Evolutionary conservation across 2,329 filamentous ascomycete genomes (phyloP).

Genomic region (Chaetomiaceae sp.): DNA sequence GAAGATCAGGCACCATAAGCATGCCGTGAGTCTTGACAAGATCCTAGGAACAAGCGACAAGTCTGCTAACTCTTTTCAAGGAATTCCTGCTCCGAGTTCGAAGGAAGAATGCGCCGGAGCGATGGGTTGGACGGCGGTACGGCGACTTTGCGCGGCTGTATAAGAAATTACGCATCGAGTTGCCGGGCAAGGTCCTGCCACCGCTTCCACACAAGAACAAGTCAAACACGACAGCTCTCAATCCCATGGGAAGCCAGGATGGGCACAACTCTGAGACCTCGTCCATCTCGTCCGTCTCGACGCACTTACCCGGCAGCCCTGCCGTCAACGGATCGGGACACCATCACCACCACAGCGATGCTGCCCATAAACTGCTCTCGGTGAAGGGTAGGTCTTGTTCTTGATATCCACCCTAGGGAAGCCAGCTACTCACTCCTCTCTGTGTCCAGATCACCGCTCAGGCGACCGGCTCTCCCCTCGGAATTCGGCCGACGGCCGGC

Average conservation of each 20-base stretch:
- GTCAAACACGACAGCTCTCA: constrained; percentile 62
- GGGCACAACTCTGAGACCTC: constrained; percentile 70
- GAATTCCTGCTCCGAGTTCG: constrained; percentile 90
- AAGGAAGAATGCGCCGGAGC: constrained; percentile 66
- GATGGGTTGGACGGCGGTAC: constrained; percentile 80
- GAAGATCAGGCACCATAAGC: constrained; percentile 83
- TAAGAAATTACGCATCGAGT: constrained; percentile 72
- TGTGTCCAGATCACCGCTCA: constrained; percentile 30
- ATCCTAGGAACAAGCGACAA: no score
- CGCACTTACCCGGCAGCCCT: constrained; percentile 41
- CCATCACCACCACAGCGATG: constrained; percentile 24
- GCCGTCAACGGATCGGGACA: constrained; percentile 20
- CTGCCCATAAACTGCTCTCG: constrained; percentile 37
- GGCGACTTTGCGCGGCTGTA: constrained; percentile 81
- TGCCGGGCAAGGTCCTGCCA: constrained; percentile 86
- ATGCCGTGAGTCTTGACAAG: constrained; percentile 64
- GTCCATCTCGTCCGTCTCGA: constrained; percentile 77
- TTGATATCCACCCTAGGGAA: no score
- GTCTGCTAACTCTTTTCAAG: constrained; percentile 38
- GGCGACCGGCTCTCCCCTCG: constrained; percentile 40
- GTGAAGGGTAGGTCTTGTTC: constrained; percentile 36
- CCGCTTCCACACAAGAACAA: constrained; percentile 91
- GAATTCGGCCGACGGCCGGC: constrained; percentile 41
- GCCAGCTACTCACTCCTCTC: neutral
- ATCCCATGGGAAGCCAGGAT: constrained; percentile 48